Conservation (phyloP, 257 asterid species). For the Voacanga thouarsii region DNA sequence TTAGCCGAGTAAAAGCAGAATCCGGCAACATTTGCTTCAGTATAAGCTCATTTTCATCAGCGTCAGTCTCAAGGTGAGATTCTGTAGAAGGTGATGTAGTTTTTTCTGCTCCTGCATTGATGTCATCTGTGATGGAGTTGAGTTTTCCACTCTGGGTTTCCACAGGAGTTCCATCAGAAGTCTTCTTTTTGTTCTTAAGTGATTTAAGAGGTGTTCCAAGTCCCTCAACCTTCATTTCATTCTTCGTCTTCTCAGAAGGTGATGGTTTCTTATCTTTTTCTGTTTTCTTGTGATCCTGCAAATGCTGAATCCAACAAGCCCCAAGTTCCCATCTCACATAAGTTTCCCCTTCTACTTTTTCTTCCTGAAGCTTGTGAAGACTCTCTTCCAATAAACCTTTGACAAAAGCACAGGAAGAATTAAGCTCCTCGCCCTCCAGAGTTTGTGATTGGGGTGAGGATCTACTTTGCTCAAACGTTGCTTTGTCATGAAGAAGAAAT, state of each 20-base stretch:
- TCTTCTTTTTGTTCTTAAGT: constrained; percentile 74
- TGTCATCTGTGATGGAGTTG: constrained; percentile 36
- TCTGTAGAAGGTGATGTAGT: constrained; percentile 29
- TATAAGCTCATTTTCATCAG: constrained; percentile 56
- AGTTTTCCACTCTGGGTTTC: constrained; percentile 43
- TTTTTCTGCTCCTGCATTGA: constrained; percentile 48
- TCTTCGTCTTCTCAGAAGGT: constrained; percentile 53
- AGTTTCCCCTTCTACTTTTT: constrained; percentile 53
- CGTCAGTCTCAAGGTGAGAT: constrained; percentile 46
- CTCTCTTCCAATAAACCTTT: constrained; percentile 75
- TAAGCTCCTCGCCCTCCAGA: constrained; percentile 49
- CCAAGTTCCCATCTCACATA: constrained; percentile 98
- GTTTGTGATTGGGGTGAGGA: constrained; percentile 34
- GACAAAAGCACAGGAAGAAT: constrained; percentile 59
- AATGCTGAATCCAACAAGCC: constrained; percentile 98
- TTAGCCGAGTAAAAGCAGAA: constrained; percentile 64
- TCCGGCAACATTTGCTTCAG: constrained; percentile 61
- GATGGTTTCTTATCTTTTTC: constrained; percentile 82
- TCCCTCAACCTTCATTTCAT: constrained; percentile 95
- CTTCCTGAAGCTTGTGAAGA: constrained; percentile 73
- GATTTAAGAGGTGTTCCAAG: constrained; percentile 88
- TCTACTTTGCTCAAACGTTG: constrained; percentile 46
- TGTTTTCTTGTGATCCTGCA: constrained; percentile 88
- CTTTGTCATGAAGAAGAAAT: constrained; percentile 71
- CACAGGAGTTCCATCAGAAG: constrained; percentile 38